Evolutionary conservation across 306 rosid species (phyloP).

Genomic region (Dryas drummondii): DNA sequence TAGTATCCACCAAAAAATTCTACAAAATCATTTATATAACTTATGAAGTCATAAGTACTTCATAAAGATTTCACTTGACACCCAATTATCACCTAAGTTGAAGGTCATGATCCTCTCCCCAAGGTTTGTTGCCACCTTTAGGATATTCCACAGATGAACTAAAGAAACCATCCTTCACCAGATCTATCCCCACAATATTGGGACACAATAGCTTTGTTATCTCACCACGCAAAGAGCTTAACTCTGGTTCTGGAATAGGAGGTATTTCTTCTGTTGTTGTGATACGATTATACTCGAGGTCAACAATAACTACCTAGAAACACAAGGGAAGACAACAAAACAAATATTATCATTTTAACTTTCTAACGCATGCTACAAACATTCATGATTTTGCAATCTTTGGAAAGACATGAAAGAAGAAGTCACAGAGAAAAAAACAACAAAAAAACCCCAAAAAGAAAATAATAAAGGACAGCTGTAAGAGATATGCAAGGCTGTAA

Average conservation of each 20-base stretch:
- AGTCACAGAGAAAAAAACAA: neutral
- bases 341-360: constrained; percentile 9
- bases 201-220: constrained; percentile 72
- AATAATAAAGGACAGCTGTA: neutral
- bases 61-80: constrained; percentile 29
- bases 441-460: neutral
- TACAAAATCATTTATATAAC: neutral
- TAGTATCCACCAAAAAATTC: neutral
- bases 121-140: constrained; percentile 64
- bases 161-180: constrained; percentile 54
- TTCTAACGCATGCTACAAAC: constrained; percentile 11
- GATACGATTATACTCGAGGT: constrained; percentile 82
- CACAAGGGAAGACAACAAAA: constrained; percentile 12
- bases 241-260: constrained; percentile 92
- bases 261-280: constrained; percentile 94
- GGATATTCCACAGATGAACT: constrained; percentile 53
- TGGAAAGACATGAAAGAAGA: neutral
- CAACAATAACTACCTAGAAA: constrained; percentile 91
- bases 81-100: constrained; percentile 78
- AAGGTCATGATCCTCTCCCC: constrained; percentile 96
- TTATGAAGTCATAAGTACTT: constrained; percentile 21
- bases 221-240: constrained; percentile 71
- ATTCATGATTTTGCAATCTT: neutral
- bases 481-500: neutral
- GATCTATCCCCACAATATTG: constrained; percentile 88